Base-by-base conservation (phyloP, 306 rosid species). In the Rosa persica region DNA sequence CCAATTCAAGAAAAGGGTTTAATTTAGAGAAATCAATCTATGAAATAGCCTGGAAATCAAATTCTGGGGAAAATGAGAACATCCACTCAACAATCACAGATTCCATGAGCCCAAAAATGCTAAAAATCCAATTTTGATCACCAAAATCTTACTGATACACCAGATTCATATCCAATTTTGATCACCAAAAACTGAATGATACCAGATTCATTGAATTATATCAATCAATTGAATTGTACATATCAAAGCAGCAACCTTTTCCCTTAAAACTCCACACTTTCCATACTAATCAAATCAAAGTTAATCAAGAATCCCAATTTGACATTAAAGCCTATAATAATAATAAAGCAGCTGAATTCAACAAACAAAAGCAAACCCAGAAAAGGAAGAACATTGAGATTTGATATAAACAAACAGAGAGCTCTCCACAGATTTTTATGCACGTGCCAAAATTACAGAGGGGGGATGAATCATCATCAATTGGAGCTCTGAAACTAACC, bases 381-480 rank as follows among this genome's bases (percentile, higher is more conserved):
- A n/a, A 79, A 73, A 30, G 55, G 48, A 39, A 22, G 0, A 66
- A 25, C 69, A 74, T 68, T 46, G 7, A 80, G 48, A 74, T 74
- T 60, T 54, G 20, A 67, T 67, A 36, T 54, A 67, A 67, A 40
- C 62, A 54, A 74, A 55, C 11, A 49, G 19, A 87, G 82, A 6
- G 51, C 11, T 2, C 40, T 13, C 22, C 67, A 74, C 52, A 11
- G 13, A 22, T 55, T 51, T 72, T 51, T 42, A 43, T 22, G 76
- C 79, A 66, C 82, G 84, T 62, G 51, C 58, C 20, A 10, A 58
- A 57, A 69, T 12, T 68, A 80, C 36, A 30, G 3, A 30, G 36
- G 36, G 36, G 36, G 36, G 34, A 30, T 30, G 10, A 0, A 42
- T 40, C 46, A 42, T 8, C 46, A 43, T 8, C 52, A 54, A n/a